Evolutionary conservation across 2,329 filamentous ascomycete genomes (phyloP).

Genomic region (Fusarium armeniacum): DNA sequence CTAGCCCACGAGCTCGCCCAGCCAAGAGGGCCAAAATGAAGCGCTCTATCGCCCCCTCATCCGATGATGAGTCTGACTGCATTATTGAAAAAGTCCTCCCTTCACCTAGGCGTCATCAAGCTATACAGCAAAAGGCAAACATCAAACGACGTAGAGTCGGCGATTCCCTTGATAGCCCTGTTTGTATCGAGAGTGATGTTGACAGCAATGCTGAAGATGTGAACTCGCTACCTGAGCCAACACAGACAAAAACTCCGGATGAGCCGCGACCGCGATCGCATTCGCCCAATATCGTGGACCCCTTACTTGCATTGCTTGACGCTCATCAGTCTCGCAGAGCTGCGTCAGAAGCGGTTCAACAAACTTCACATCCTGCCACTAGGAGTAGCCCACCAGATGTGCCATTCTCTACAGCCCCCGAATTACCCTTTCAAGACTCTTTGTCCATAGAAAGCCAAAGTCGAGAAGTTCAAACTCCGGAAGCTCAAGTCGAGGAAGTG

Average conservation of each 20-base stretch:
- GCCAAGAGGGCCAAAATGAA: slow-evolving; percentile 21
- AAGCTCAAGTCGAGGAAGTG: background rate
- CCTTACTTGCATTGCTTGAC: background rate
- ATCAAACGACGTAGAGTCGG: slow-evolving; percentile 36
- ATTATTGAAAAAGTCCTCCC: slow-evolving; percentile 37
- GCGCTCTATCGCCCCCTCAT: background rate
- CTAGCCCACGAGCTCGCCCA: slow-evolving; percentile 9
- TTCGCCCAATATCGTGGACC: slow-evolving; percentile 1
- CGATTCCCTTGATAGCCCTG: background rate
- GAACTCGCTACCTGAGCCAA: background rate
- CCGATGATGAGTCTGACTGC: slow-evolving; percentile 35
- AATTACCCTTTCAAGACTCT: slow-evolving; percentile 3
- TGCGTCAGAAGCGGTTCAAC: background rate
- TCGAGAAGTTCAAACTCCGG: slow-evolving; percentile 1
- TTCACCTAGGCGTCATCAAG: slow-evolving; percentile 24
- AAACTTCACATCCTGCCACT: background rate
- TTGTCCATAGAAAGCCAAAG: slow-evolving; percentile 8
- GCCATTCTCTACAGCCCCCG: slow-evolving; percentile 16
- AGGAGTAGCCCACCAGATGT: background rate
- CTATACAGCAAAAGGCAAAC: slow-evolving; percentile 1
- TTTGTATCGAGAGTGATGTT: background rate
- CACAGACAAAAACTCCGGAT: slow-evolving; percentile 2
- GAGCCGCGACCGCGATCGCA: background rate
- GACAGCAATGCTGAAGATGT: slow-evolving; percentile 19
- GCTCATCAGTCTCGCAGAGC: background rate